Conservation (phyloP, 78 protist species). For the Tieghemostelium lacteum region DNA sequence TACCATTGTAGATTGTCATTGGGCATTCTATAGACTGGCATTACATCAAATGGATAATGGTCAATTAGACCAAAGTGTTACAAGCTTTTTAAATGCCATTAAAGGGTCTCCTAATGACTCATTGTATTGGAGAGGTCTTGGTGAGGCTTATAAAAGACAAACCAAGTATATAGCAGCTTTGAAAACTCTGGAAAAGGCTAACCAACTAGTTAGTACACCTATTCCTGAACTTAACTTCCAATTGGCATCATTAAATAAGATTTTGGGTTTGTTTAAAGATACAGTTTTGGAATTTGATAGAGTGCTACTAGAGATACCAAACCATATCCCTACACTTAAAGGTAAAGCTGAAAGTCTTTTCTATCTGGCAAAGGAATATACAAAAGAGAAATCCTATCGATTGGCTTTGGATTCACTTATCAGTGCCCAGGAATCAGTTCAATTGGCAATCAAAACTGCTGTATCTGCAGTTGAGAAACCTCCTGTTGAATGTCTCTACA, state of each 20-base stretch:
- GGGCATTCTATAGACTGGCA: constrained; percentile 79
- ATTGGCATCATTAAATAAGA: constrained; percentile 55
- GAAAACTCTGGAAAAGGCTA: constrained; percentile 58
- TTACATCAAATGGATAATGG: constrained; percentile 73
- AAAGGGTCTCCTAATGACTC: constrained; percentile 43
- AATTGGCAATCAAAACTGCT: no score
- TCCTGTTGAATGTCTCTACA: constrained; percentile 9
- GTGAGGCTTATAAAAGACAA: constrained; percentile 74
- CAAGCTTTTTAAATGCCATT: constrained; percentile 25
- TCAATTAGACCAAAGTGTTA: constrained; percentile 4
- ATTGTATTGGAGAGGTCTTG: constrained; percentile 63
- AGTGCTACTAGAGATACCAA: not conserved
- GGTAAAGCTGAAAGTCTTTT: constrained; percentile 71
- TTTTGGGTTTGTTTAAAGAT: constrained; percentile 35
- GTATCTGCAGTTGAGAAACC: not conserved
- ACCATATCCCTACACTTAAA: constrained; percentile 62
- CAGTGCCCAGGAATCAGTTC: not conserved
- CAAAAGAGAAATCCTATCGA: not conserved
- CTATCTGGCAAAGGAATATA: constrained; percentile 2
- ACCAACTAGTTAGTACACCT: constrained; percentile 1
- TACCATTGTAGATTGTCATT: constrained; percentile 33
- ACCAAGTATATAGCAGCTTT: constrained; percentile 69
- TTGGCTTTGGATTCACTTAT: not conserved
- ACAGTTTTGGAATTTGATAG: constrained; percentile 41
- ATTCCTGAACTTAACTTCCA: constrained; percentile 53